Evolutionary conservation across 2,329 filamentous ascomycete genomes (phyloP).

Genomic region (Colletotrichum falcatum): DNA sequence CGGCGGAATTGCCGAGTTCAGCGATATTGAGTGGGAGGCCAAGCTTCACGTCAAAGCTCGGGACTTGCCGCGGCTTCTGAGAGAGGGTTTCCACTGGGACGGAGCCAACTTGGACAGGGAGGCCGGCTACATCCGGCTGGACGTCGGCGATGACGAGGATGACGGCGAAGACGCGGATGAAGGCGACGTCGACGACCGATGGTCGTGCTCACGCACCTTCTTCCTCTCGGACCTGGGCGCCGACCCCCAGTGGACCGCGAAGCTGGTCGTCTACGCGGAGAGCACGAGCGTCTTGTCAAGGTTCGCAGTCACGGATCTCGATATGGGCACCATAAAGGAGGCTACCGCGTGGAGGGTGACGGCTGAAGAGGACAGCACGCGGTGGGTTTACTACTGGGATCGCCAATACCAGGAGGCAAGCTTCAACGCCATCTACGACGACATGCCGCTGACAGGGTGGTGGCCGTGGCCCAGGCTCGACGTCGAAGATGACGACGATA

Average conservation of each 20-base stretch:
- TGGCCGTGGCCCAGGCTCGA: conserved; percentile 34
- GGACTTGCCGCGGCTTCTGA: conserved; percentile 9
- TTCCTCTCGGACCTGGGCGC: conserved; percentile 4
- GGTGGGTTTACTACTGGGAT: not conserved
- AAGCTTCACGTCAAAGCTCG: not conserved
- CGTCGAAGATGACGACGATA: not conserved
- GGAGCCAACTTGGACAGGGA: not conserved
- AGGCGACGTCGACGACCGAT: fast-evolving
- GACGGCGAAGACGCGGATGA: fast-evolving
- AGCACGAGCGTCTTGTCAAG: not conserved
- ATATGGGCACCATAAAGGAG: not conserved
- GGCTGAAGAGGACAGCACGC: fast-evolving
- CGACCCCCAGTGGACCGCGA: not conserved
- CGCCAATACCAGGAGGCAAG: fast-evolving
- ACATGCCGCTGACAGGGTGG: conserved; percentile 36
- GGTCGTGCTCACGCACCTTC: conserved; percentile 6
- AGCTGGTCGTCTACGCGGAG: not conserved
- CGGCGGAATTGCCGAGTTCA: not conserved
- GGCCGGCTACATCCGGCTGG: not conserved
- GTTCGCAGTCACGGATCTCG: not conserved
- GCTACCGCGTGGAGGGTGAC: not conserved
- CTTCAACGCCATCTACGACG: conserved; percentile 32
- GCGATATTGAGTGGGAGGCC: not conserved
- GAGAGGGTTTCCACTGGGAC: conserved; percentile 24
- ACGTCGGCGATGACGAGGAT: not conserved